Conservation (phyloP, 2,329 filamentous ascomycete genomes). For the Trichocomaceae sp. region DNA sequence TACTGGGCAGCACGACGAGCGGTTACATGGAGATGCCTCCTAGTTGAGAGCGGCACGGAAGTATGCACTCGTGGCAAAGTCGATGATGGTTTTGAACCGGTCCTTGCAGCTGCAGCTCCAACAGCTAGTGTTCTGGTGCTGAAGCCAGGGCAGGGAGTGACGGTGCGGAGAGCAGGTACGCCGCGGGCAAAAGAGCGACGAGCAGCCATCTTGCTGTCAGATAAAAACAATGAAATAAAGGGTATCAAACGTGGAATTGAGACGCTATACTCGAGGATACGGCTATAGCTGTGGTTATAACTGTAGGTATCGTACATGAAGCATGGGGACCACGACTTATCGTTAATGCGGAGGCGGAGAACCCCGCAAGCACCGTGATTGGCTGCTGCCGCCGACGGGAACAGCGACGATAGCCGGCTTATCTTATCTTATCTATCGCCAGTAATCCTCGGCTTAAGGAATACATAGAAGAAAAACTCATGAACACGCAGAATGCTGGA, state of each 20-base stretch:
- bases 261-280: background rate
- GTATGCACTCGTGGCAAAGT: background rate
- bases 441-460: no score
- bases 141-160: conserved; percentile 30
- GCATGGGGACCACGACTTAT: no score
- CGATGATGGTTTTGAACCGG: background rate
- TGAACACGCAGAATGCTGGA: no score
- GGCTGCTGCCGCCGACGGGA: conserved; percentile 2
- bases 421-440: background rate
- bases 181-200: conserved; percentile 31
- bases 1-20: conserved; percentile 43
- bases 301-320: no score
- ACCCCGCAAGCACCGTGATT: conserved; percentile 3
- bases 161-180: conserved; percentile 34
- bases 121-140: conserved; percentile 19
- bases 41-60: background rate
- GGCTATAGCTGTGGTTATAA: background rate
- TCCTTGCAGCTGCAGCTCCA: conserved; percentile 14
- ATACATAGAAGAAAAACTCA: no score
- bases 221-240: background rate
- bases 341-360: background rate
- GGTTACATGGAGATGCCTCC: conserved; percentile 46
- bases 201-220: conserved; percentile 28
- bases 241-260: background rate
- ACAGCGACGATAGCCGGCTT: background rate